Base-by-base conservation (phyloP, 2,329 filamentous ascomycete species). In the Juglanconis sp. region DNA sequence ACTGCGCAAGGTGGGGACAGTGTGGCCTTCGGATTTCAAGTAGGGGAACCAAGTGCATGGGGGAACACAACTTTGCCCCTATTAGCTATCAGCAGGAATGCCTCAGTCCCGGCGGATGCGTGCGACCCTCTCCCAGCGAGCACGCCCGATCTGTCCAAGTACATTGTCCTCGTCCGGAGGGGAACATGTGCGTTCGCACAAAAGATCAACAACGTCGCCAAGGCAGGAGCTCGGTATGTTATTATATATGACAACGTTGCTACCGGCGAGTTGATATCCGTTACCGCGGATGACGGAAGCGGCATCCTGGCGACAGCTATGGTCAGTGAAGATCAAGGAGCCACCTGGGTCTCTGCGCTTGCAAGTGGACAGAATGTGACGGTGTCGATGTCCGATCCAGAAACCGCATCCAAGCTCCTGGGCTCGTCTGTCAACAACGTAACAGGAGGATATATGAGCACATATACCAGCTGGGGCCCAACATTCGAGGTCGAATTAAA, bases 111-210 rank as follows among this genome's bases (percentile, higher is more conserved):
- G 0, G 74, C 79, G 44, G 79, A 83, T 63, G 84, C 74, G 10
- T 89, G 87, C 67, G 68, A 76, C 2, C 70, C 80, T 7, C 77
- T 81, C 44, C 82, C 84, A 2, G 76, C 72, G 13, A 74, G 76
- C 61, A 85, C 82, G 0, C 83, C 85, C 1, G 81, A 87, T 64
- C 75, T 90, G 15, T 80, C 80, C 49, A 74, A 75, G 31, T 75
- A 81, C 53, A 80, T 89, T 42, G 84, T 87, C 3, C 78, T 89
- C 8, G 75, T 89, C 44, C 82, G 82, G 51, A 80, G 84, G 31
- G 85, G 85, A 53, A 79, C 72, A 8, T 88, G 86, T 69, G 77
- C 77, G 0, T 87, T 86, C 61, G 73, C 75, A 2, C 66, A 76
- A 11, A 87, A 88, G 73, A 79, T 78, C 2, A 67, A 73, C 46